phyloP scores from a whole-genome alignment of 2,329 filamentous ascomycete genomes.

The Tympanopsis confertula region DNA sequence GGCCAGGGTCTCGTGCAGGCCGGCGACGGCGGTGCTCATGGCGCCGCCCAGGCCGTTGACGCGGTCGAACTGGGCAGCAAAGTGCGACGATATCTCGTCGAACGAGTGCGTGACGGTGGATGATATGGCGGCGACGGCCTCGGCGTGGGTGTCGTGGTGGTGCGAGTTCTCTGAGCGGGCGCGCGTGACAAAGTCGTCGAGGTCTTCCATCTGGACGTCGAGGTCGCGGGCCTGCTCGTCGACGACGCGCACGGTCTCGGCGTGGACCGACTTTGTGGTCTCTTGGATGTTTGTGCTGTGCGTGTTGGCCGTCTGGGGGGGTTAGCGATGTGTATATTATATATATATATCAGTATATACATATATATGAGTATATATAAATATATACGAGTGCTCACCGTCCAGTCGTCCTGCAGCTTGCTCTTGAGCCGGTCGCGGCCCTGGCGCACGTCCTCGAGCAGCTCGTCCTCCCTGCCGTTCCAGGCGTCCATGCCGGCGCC shows the following conservation, averaged over 20 bases:
- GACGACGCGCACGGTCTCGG: conserved; percentile 79
- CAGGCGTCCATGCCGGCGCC: conserved; percentile 63
- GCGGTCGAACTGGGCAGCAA: conserved; percentile 56
- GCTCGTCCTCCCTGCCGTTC: conserved; percentile 54
- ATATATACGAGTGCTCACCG: conserved; percentile 24
- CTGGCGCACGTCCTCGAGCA: conserved; percentile 59
- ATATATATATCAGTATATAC: conserved; percentile 10
- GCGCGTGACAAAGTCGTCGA: conserved; percentile 55
- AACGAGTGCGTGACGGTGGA: conserved; percentile 64
- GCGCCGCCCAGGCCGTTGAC: conserved; percentile 59
- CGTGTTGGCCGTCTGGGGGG: conserved; percentile 52
- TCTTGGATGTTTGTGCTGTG: conserved; percentile 75
- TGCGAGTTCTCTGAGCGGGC: conserved; percentile 60
- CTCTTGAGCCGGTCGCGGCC: conserved; percentile 70
- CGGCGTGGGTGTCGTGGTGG: conserved; percentile 60
- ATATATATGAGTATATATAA: conserved; percentile 1
- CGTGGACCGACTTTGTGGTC: conserved; percentile 77
- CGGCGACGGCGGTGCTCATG: conserved; percentile 46
- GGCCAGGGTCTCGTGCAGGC: conserved; percentile 47
- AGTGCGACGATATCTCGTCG: conserved; percentile 56
- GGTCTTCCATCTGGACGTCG: conserved; percentile 53
- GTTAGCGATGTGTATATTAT: conserved; percentile 2
- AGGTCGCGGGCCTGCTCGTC: conserved; percentile 81
- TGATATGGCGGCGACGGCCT: conserved; percentile 56
- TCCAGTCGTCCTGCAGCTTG: conserved; percentile 79